Evolutionary conservation across 2,329 filamentous ascomycete species (phyloP), one percentile per base, ranked within the genome.

Genomic region (Stachybotrys elegans): DNA sequence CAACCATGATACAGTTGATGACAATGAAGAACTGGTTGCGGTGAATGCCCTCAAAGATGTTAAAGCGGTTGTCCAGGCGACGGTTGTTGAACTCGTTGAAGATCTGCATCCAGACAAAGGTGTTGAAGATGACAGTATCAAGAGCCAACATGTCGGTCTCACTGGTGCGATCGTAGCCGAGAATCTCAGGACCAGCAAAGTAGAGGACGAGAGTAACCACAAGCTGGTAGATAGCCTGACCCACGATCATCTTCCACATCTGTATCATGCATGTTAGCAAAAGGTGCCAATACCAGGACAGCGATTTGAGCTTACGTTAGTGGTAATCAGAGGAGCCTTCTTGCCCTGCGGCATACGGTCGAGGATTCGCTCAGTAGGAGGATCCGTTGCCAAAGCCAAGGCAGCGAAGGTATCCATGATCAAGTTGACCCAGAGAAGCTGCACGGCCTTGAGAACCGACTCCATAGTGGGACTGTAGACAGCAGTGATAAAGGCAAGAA

Each of bases 1-100:
- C 88, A 47, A 93, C 75, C 84, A 95, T 94, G 64, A 93, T 75
- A 43, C 76, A 58, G 65, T 90, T 87, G 65, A 95, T 94, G 21
- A 71, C 71, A 22, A 91, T 75, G 70, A 95, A 95, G 73, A 91
- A 93, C 58, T 76, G 81, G 61, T 95, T 95, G 54, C 75, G 77
- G 17, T 78, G 75, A 45, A 95, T 80, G 44, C 86, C 86, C 62
- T 94, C 88, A 46, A 95, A 88, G 45, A 95, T 84, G 62, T 95
- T 95, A 69, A 93, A 83, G 45, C 80, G 81, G 66, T 94, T 95
- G 65, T 95, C 90, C 14, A 95, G 77, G 13, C 79, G 77, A 22
- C 80, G 73, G 56, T 79, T 81, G 62, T 84, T 84, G 66, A 82
- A 76, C 60, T 82, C 73, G 60, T 85, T 85, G 67, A 85, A 86